These are phyloP conservation scores for Penicillium olsonii DNA, from an alignment of 2,329 filamentous ascomycete genomes.

Conservation along the genomic window DNA sequence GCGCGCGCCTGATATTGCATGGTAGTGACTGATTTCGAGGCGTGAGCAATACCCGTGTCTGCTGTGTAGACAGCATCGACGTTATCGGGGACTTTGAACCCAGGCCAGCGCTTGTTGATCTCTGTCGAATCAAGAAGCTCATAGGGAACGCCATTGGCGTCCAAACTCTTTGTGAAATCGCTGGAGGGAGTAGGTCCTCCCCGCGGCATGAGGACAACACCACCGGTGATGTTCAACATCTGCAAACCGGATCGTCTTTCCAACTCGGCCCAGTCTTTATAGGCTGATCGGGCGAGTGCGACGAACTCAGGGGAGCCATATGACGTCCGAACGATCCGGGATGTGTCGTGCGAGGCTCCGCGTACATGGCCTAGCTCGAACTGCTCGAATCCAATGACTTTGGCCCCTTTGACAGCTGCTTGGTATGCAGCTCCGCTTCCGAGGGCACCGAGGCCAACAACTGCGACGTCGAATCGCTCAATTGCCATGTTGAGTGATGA, in stretches of 20 bases:
- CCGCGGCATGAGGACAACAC: background rate
- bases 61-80: background rate
- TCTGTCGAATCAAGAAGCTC: background rate
- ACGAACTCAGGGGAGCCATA: background rate
- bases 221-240: background rate
- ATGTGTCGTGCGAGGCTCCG: background rate
- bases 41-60: background rate
- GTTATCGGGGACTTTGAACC: background rate
- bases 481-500: background rate
- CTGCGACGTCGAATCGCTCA: background rate
- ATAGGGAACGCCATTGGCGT: background rate
- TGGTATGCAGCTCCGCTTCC: background rate
- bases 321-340: background rate
- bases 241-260: background rate
- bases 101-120: background rate
- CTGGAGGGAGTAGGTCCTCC: background rate
- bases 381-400: background rate
- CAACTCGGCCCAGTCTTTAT: background rate
- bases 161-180: background rate
- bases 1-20: background rate
- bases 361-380: background rate
- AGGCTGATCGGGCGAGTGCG: background rate
- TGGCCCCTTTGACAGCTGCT: background rate
- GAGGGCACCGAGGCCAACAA: background rate
- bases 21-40: background rate